Conservation (phyloP, 2,329 filamentous ascomycete species). For the Fusarium sarcochroum region DNA sequence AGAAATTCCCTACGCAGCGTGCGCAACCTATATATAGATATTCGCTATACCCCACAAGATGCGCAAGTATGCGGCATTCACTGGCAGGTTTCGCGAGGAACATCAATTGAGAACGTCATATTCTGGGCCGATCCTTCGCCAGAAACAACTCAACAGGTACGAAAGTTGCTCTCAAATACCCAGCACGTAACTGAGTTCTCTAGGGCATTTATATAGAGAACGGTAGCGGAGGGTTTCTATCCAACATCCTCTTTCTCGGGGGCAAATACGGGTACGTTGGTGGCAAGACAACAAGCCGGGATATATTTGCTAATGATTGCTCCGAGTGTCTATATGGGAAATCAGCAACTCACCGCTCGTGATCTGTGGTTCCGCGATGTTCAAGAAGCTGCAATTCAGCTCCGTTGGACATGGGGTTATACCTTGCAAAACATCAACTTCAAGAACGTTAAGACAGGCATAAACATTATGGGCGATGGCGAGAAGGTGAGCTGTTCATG, state of each 20-base stretch:
- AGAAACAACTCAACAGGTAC: conserved; percentile 46
- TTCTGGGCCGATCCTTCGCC: too few species aligned
- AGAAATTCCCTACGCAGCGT: conserved; percentile 77
- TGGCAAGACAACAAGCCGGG: background rate
- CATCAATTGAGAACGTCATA: conserved; percentile 63
- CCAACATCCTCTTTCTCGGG: conserved; percentile 75
- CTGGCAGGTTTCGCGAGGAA: conserved; percentile 75
- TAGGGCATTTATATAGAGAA: conserved; percentile 50
- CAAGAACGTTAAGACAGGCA: conserved; percentile 71
- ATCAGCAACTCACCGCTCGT: conserved; percentile 78
- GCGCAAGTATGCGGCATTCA: conserved; percentile 64
- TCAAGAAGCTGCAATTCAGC: conserved; percentile 73
- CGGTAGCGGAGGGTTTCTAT: conserved; percentile 58
- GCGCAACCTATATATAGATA: conserved; percentile 75
- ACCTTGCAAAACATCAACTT: conserved; percentile 77
- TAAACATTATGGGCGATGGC: conserved; percentile 58
- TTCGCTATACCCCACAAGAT: conserved; percentile 50
- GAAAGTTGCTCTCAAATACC: background rate
- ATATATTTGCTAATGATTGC: background rate
- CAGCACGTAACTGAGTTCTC: too few species aligned
- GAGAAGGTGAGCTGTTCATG: conserved; percentile 10
- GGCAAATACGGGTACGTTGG: conserved; percentile 63
- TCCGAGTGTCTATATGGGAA: conserved; percentile 57
- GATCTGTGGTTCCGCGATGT: conserved; percentile 74
- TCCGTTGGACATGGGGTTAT: conserved; percentile 84